Conservation (phyloP, 768 basidiomycete species). For the Tylopilus subfusipes region DNA sequence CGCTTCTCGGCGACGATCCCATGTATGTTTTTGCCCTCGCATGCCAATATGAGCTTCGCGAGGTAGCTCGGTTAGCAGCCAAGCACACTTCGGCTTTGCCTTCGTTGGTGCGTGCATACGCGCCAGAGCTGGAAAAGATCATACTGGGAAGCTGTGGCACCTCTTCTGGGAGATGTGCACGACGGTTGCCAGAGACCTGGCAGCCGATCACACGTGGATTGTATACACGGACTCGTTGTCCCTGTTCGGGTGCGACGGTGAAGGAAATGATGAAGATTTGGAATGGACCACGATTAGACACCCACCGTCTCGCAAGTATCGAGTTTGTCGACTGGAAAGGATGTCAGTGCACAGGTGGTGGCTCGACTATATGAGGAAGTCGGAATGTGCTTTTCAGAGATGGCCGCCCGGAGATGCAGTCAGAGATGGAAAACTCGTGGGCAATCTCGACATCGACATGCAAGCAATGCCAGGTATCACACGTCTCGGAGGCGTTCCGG, state of each 20-base stretch:
- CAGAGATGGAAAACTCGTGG: slow-evolving; percentile 1
- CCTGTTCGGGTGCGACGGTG: slow-evolving; percentile 1
- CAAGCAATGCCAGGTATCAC: neutral
- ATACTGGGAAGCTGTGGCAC: slow-evolving; percentile 2
- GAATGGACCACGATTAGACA: neutral
- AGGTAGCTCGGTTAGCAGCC: slow-evolving; percentile 9
- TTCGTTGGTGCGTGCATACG: neutral
- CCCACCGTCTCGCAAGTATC: slow-evolving; percentile 5
- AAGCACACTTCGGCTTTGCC: slow-evolving; percentile 7
- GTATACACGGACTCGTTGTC: too few species aligned
- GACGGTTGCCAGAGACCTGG: neutral
- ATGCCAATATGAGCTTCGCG: slow-evolving; percentile 1
- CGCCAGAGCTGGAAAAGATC: slow-evolving; percentile 13
- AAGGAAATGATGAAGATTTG: neutral
- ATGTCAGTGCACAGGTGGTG: slow-evolving; percentile 12
- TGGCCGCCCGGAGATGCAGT: neutral
- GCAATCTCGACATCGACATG: slow-evolving; percentile 9
- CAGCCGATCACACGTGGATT: slow-evolving; percentile 13
- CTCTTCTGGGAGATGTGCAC: slow-evolving; percentile 9
- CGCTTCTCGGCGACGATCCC: slow-evolving; percentile 3
- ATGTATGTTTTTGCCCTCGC: slow-evolving; percentile 10
- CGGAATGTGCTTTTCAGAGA: slow-evolving; percentile 1
- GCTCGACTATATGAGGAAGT: slow-evolving; percentile 14
- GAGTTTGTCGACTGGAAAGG: neutral
- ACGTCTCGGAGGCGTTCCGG: neutral